Conservation (phyloP, 257 asterid species). For the Gentiana macrophylla region DNA sequence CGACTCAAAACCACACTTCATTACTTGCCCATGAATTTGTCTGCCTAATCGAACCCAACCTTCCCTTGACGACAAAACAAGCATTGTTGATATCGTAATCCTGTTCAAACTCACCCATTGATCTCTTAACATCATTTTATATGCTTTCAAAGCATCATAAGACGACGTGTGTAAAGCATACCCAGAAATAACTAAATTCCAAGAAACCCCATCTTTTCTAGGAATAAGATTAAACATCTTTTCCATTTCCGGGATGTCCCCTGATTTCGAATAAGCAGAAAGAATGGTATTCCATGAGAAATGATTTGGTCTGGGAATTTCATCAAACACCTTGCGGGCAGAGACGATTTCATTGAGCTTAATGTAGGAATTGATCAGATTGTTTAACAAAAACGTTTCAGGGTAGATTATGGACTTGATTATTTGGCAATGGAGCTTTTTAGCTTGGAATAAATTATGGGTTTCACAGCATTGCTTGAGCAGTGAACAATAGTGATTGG, state of each 20-base stretch:
- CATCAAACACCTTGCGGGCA: constrained; percentile 69
- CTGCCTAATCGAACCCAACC: constrained; percentile 60
- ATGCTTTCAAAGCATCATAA: constrained; percentile 55
- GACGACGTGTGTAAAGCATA: constrained; percentile 36
- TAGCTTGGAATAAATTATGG: constrained; percentile 34
- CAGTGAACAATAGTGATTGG: constrained; percentile 46
- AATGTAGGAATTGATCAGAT: constrained; percentile 31
- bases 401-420: constrained; percentile 42
- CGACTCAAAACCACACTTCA: constrained; percentile 58
- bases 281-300: constrained; percentile 83
- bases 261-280: constrained; percentile 56
- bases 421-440: constrained; percentile 56
- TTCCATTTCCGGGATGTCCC: constrained; percentile 39
- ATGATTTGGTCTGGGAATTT: constrained; percentile 48
- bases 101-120: constrained; percentile 52
- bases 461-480: constrained; percentile 63
- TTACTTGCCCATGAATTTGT: constrained; percentile 69
- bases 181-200: constrained; percentile 87
- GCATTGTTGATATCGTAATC: constrained; percentile 56
- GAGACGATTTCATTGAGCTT: constrained; percentile 29
- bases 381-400: constrained; percentile 67
- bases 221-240: constrained; percentile 47
- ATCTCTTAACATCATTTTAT: constrained; percentile 51
- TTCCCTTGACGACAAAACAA: constrained; percentile 45
- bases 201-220: constrained; percentile 68